These are phyloP conservation scores for Sisymbrium altissimum DNA, from an alignment of 345 rosid species.

Conservation along the genomic window DNA sequence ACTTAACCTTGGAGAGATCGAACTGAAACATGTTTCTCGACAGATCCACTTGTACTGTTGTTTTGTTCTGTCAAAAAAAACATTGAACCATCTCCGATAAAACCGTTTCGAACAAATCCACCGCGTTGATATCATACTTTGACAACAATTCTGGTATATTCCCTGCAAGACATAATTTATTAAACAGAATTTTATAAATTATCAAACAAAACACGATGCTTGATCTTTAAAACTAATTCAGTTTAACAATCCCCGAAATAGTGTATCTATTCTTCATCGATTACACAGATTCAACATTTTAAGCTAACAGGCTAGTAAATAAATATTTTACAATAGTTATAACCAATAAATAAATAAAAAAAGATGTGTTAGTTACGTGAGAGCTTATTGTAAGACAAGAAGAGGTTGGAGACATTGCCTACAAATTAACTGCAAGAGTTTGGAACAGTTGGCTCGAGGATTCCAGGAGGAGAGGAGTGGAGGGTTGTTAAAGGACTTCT, in stretches of 20 bases:
- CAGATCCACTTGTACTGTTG: conserved; percentile 39
- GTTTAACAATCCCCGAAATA: background rate
- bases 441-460: conserved; percentile 45
- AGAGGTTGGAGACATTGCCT: conserved; percentile 38
- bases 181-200: background rate
- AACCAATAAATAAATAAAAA: background rate
- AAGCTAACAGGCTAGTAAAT: background rate
- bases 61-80: conserved; percentile 65
- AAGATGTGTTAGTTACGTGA: conserved; percentile 42
- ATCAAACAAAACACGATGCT: background rate
- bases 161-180: conserved; percentile 12
- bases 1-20: conserved; percentile 53
- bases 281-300: background rate
- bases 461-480: conserved; percentile 67
- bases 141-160: conserved; percentile 58
- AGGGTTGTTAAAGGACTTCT: conserved; percentile 53
- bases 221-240: background rate
- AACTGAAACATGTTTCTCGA: too few relatives aligned
- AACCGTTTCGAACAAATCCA: conserved; percentile 53
- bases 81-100: conserved; percentile 63
- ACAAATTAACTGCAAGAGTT: conserved; percentile 51
- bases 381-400: conserved; percentile 63
- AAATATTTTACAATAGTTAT: background rate
- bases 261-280: background rate
- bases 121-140: conserved; percentile 39